phyloP scores from a whole-genome alignment of 2,329 filamentous ascomycete genomes.

The Paecilomyces fulvus region DNA sequence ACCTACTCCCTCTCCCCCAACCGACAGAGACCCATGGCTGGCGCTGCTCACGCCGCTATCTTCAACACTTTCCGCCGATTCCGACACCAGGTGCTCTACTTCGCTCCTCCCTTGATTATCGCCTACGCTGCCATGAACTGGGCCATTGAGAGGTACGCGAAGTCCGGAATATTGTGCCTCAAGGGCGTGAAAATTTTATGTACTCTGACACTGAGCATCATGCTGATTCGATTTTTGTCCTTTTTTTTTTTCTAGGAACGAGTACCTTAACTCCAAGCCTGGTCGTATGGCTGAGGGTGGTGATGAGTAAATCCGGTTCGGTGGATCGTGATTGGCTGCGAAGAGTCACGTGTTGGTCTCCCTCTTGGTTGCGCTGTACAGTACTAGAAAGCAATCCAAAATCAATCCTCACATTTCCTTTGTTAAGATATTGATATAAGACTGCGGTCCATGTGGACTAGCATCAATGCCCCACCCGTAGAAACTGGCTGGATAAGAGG shows the following conservation, averaged over 20 bases:
- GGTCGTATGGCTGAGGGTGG: conserved; percentile 30
- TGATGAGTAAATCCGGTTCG: conserved; percentile 21
- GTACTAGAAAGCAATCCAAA: conserved; percentile 33
- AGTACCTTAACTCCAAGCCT: conserved; percentile 44
- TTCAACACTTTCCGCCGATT: conserved; percentile 94
- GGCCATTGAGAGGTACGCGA: conserved; percentile 76
- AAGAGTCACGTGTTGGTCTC: background rate
- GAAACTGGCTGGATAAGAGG: too few species aligned
- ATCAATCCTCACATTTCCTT: background rate
- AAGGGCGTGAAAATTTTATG: background rate
- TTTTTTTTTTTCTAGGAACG: conserved; percentile 29
- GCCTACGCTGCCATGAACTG: conserved; percentile 82
- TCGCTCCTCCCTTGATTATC: conserved; percentile 66
- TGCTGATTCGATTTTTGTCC: conserved; percentile 1
- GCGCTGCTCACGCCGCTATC: conserved; percentile 67
- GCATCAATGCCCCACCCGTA: too few species aligned
- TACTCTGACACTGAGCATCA: conserved; percentile 3
- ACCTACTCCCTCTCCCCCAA: conserved; percentile 75
- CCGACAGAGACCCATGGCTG: conserved; percentile 79
- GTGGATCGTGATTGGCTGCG: background rate
- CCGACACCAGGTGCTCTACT: conserved; percentile 79
- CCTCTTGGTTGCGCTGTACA: conserved; percentile 29
- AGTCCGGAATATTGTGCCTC: background rate
- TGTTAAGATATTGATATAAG: background rate
- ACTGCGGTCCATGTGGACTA: too few species aligned